Percentiles rank a stretch among this genome's conserved stretches.
phyloP scores from a whole-genome alignment of 78 protist species.

The Planoprotostelium fungivorum region DNA sequence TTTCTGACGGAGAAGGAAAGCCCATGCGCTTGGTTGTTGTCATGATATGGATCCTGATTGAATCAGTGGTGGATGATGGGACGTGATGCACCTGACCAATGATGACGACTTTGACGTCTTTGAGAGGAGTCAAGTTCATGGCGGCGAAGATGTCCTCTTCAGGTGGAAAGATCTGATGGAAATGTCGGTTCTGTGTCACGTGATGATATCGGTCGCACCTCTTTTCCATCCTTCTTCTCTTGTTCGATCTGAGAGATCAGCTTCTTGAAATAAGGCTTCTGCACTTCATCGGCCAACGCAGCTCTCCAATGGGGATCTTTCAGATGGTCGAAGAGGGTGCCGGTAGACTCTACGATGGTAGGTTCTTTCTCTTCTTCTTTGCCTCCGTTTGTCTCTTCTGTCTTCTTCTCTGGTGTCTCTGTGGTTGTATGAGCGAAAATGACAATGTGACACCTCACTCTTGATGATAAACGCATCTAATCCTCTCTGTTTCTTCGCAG shows the following conservation, averaged over 20 bases:
- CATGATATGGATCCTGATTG: slow-evolving; percentile 71
- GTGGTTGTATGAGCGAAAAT: not conserved
- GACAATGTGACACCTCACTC: not conserved
- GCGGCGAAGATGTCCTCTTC: slow-evolving; percentile 36
- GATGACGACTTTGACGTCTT: slow-evolving; percentile 62
- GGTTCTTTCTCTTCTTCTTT: not conserved
- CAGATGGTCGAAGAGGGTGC: not conserved
- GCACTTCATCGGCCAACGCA: slow-evolving; percentile 8
- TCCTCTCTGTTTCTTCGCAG: not conserved
- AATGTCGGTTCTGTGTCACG: not conserved
- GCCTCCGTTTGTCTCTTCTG: slow-evolving; percentile 1
- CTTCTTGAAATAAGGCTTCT: slow-evolving; percentile 17
- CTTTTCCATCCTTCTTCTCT: not conserved
- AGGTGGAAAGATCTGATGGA: slow-evolving; percentile 50
- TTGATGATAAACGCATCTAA: not conserved
- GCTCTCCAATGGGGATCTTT: slow-evolving; percentile 11
- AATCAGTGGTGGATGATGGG: not conserved
- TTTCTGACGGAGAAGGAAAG: slow-evolving; percentile 57
- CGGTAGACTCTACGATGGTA: not conserved
- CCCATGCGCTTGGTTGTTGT: slow-evolving; percentile 74
- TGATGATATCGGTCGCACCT: not conserved
- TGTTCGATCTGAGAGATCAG: slow-evolving; percentile 10
- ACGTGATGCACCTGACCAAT: slow-evolving; percentile 51
- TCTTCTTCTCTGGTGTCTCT: not conserved
- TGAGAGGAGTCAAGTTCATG: slow-evolving; percentile 46